Evolutionary conservation across 441 rosid species (phyloP), one percentile per base, ranked within the genome.

Genomic region (Gossypium schwendimanii): DNA sequence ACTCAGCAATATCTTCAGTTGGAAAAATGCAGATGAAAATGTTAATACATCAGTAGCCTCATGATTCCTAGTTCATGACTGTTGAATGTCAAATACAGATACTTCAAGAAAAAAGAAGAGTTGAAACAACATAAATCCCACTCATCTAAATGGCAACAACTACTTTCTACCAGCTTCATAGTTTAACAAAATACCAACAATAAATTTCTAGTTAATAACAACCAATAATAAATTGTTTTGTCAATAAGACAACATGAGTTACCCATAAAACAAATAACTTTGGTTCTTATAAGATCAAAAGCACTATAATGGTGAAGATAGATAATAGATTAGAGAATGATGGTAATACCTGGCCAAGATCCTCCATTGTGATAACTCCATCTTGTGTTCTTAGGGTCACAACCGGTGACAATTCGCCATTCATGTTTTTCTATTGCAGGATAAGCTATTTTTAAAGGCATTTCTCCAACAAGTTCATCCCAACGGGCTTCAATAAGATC

Each of bases 361-460:
- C 63, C 63, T 58, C 63, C 63, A 5, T 58, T 58, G 63, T 58
- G 63, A 24, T 58, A 58, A 58, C 63, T 58, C 63, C 63, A 58
- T 58, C 63, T 58, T 33, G 63, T 58, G 63, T 58, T 58, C 63
- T 58, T 58, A 58, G 63, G 63, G 39, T 58, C 63, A 11, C 63
- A 58, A 58, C 63, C 63, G 9, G 63, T 58, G 63, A 58, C 17
- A 58, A 58, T 58, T 58, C 33, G 36, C 63, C 63, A 58, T 58
- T 58, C 63, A 12, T 58, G 63, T 24, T 33, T 58, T 58, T 58
- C 63, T 12, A 58, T 58, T 58, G 63, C 63, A 58, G 63, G 63
- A 21, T 58, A 58, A 11, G 63, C 3, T 12, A 58, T 58, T 58
- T 58, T 58, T 26, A 58, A 58, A 12, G 63, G 63, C 63, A 58